A percentile compares a stretch with the other conserved stretches of the same genome.
phyloP scores from a whole-genome alignment of 768 basidiomycete species.

The Tulasnella sp. region DNA sequence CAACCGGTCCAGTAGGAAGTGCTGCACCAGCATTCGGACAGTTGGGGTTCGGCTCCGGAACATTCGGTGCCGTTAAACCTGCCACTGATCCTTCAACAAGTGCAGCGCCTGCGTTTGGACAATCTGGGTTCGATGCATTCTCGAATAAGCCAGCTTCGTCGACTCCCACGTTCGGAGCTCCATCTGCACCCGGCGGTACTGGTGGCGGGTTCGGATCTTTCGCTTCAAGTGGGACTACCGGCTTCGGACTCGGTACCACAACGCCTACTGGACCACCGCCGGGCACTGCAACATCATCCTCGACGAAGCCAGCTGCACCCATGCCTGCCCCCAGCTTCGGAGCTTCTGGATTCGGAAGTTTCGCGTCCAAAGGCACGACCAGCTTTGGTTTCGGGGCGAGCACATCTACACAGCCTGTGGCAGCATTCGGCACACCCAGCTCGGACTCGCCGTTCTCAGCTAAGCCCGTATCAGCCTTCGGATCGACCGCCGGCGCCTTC shows the following conservation, averaged over 20 bases:
- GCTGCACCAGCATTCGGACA: constrained; percentile 9
- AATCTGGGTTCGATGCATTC: constrained; percentile 12
- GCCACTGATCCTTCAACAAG: neutral
- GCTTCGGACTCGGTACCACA: constrained; percentile 4
- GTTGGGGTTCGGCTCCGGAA: neutral
- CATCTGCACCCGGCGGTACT: neutral
- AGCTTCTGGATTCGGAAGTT: neutral
- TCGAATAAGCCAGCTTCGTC: neutral
- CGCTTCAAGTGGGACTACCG: neutral
- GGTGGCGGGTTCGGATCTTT: constrained; percentile 13
- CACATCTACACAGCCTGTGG: neutral
- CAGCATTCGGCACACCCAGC: neutral
- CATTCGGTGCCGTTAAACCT: neutral
- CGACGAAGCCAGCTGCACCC: constrained; percentile 3
- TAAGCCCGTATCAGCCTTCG: neutral
- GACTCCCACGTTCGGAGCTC: neutral
- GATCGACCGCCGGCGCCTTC: too few relatives aligned
- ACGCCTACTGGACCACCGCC: too few relatives aligned
- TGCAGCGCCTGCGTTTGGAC: constrained; percentile 10
- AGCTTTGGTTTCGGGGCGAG: neutral
- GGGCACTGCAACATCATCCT: too few relatives aligned
- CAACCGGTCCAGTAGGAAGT: neutral
- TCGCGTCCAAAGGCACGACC: constrained; percentile 1
- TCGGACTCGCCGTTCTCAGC: neutral
- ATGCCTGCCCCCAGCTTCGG: neutral